phyloP scores from a whole-genome alignment of 2,329 filamentous ascomycete genomes.

The Beauveria australis region DNA sequence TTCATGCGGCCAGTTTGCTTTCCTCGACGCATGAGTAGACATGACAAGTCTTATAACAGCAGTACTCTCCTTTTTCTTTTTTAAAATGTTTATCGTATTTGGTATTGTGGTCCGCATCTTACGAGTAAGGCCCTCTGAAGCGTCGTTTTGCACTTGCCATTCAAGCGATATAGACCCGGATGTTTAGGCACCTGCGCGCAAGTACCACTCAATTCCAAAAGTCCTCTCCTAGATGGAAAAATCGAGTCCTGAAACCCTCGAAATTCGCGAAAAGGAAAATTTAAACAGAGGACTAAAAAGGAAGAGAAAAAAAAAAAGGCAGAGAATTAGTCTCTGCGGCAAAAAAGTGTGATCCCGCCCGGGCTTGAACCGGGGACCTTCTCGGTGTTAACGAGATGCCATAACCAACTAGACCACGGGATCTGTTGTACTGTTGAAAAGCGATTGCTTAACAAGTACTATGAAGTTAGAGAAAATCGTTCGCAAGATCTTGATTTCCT shows the following conservation, averaged over 20 bases:
- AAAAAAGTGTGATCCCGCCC: slow-evolving; percentile 27
- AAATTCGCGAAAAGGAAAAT: neutral
- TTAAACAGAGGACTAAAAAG: neutral
- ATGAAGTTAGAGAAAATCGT: neutral
- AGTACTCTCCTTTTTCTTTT: neutral
- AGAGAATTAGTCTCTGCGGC: neutral
- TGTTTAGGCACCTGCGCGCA: too few species aligned
- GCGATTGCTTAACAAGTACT: neutral
- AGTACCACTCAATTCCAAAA: too few species aligned
- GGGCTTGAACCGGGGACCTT: slow-evolving; percentile 33
- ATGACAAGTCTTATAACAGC: neutral
- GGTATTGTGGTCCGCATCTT: too few species aligned
- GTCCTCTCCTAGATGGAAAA: too few species aligned
- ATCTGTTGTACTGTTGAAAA: slow-evolving; percentile 14
- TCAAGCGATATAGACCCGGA: too few species aligned
- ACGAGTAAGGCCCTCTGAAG: too few species aligned
- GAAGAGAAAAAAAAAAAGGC: neutral
- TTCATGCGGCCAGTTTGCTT: neutral
- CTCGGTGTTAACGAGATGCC: slow-evolving; percentile 33
- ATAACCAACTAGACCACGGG: slow-evolving; percentile 34
- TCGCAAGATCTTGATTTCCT: too few species aligned
- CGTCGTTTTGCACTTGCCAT: too few species aligned
- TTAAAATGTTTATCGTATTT: too few species aligned
- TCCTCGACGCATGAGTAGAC: neutral
- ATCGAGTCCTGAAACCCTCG: accelerated